These are phyloP conservation scores for Cladophialophora chaetospira DNA, from an alignment of 2,329 filamentous ascomycete species.

Conservation along the genomic window DNA sequence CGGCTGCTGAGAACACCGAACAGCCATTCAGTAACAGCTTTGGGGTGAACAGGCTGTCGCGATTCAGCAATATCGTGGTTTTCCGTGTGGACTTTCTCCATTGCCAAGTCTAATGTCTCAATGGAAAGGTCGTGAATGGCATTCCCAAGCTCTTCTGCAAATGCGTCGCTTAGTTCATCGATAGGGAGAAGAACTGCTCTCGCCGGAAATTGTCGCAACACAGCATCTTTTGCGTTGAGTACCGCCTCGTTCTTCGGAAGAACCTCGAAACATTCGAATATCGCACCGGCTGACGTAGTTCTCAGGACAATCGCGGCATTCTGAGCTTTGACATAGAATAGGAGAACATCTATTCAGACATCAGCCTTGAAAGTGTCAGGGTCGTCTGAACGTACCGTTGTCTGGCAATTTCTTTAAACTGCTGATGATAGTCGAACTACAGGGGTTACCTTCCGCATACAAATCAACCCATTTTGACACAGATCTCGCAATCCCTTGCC, in stretches of 20 bases:
- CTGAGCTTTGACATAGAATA: slow-evolving; percentile 48
- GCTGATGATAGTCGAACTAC: background rate
- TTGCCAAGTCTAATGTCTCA: slow-evolving; percentile 40
- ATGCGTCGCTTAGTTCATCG: slow-evolving; percentile 32
- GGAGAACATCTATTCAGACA: slow-evolving; percentile 36
- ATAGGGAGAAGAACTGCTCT: slow-evolving; percentile 39
- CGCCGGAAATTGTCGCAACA: slow-evolving; percentile 51
- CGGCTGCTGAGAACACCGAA: slow-evolving; percentile 47
- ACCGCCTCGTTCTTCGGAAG: slow-evolving; percentile 45
- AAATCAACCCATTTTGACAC: slow-evolving; percentile 11
- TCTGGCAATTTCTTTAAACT: slow-evolving; percentile 5
- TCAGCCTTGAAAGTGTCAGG: background rate
- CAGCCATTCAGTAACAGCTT: slow-evolving; percentile 56
- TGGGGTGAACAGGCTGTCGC: slow-evolving; percentile 54
- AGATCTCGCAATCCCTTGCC: slow-evolving; percentile 6
- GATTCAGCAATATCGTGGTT: slow-evolving; percentile 41
- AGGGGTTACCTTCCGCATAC: slow-evolving; percentile 22
- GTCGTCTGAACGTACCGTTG: slow-evolving; percentile 1
- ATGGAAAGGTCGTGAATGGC: slow-evolving; percentile 42
- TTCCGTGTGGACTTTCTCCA: slow-evolving; percentile 45
- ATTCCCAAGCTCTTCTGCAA: slow-evolving; percentile 36
- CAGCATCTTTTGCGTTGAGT: slow-evolving; percentile 42
- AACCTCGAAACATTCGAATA: slow-evolving; percentile 52
- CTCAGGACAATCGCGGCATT: slow-evolving; percentile 52
- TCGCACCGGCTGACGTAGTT: slow-evolving; percentile 21